Conservation (phyloP, 768 basidiomycete genomes). For the Xerocomellus amylosporus region DNA sequence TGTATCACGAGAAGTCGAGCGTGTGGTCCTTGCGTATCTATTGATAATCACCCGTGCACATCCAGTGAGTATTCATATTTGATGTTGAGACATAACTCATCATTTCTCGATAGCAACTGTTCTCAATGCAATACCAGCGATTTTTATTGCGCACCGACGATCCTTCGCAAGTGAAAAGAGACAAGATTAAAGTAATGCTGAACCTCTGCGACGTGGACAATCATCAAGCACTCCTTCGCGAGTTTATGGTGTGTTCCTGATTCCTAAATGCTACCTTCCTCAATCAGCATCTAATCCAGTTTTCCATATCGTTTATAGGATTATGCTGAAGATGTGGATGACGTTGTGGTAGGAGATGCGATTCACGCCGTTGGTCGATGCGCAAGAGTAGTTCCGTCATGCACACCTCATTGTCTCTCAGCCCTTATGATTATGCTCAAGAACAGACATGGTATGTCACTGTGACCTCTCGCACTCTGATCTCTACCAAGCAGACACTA, state of each 20-base stretch:
- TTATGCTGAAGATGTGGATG: slow-evolving; percentile 76
- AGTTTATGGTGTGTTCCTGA: slow-evolving; percentile 68
- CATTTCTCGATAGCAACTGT: slow-evolving; percentile 37
- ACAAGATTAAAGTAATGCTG: slow-evolving; percentile 75
- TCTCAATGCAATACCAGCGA: slow-evolving; percentile 57
- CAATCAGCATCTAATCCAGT: neutral
- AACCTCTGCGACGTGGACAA: slow-evolving; percentile 64
- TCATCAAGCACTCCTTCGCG: slow-evolving; percentile 67
- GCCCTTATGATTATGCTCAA: slow-evolving; percentile 79
- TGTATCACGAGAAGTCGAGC: slow-evolving; percentile 66
- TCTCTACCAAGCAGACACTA: slow-evolving; percentile 30
- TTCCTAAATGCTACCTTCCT: neutral
- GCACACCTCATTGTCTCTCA: slow-evolving; percentile 66
- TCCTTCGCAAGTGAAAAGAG: slow-evolving; percentile 58
- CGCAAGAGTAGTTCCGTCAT: slow-evolving; percentile 65
- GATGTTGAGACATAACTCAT: neutral
- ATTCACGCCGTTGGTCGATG: slow-evolving; percentile 78
- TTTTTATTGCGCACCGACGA: slow-evolving; percentile 75
- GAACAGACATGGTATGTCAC: slow-evolving; percentile 61
- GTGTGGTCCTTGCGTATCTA: slow-evolving; percentile 72
- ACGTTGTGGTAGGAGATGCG: slow-evolving; percentile 65
- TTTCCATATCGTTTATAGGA: slow-evolving; percentile 45
- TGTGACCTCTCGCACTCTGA: neutral
- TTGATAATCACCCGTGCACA: slow-evolving; percentile 58
- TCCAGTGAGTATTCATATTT: slow-evolving; percentile 50